Evolutionary conservation across 768 basidiomycete species (phyloP), one percentile per base, ranked within the genome.

Genomic region (Hirschioporus abietinus): DNA sequence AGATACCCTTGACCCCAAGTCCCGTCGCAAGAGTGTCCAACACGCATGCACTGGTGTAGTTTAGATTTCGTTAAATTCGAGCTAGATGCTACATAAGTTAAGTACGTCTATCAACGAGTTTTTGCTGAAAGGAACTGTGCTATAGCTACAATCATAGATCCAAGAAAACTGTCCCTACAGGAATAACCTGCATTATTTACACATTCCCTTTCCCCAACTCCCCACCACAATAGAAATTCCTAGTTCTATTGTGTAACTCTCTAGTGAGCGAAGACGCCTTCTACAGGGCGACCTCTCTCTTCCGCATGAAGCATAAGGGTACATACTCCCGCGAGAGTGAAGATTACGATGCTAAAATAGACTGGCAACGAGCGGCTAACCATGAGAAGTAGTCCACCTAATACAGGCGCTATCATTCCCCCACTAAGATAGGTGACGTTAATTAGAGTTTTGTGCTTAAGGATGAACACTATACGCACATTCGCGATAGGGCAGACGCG

Each of bases 401-500:
- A 75, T 36, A 95, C 81, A 0, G 93, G 93, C 0, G 92, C 93
- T 34, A 92, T 88, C 88, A 95, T 94, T 6, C 93, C 93, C 8
- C 93, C 91, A 75, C 93, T 95, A 77, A 6, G 15, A 64, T 20
- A 34, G 64, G 35, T 34, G 58, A 25, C 63, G 23, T 26, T 30
- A 8, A 64, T 70, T 12, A 71, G 60, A 61, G 63, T 35, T 34
- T 20, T 15, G 27, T 65, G 15, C 7, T 66, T 20, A 27, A 26
- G 59, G 58, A 58, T 12, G 2, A 42, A 25, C 12, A n/a, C 34
- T 64, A 26, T 24, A 81, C 89, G 64, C 72, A 93, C 89, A 95
- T 87, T 75, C 95, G 82, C 1, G 91, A 94, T 0, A 96, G 76
- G 10, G 93, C 93, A 2, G 92, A 93, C 0, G 94, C 93, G 64